Conservation (phyloP, 208 protist species). For the Trichomonas vaginalis region DNA sequence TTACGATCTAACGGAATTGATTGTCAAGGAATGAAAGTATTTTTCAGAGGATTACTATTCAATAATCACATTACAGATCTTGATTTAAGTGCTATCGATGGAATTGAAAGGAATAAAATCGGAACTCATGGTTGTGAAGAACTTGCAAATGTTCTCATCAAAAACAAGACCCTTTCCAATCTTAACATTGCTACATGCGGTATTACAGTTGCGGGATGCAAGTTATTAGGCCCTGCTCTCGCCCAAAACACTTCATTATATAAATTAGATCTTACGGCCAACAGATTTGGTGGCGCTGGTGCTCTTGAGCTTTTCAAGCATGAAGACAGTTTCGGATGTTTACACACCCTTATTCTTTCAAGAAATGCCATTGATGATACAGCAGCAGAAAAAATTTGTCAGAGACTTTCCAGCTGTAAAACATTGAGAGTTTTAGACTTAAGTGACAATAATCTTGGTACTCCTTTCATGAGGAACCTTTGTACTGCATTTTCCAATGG, state of each 20-base stretch:
- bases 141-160: neutral
- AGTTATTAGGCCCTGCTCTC: neutral
- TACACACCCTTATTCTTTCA: neutral
- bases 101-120: neutral
- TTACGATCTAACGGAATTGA: neutral
- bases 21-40: neutral
- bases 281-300: neutral
- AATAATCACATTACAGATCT: neutral
- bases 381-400: neutral
- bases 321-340: neutral
- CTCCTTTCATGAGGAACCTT: neutral
- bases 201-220: neutral
- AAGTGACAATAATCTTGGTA: neutral
- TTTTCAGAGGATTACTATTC: neutral
- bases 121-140: neutral
- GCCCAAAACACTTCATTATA: neutral
- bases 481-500: neutral
- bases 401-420: neutral
- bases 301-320: neutral
- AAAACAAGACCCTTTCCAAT: neutral
- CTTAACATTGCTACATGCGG: neutral
- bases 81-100: neutral
- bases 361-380: neutral
- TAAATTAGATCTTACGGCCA: neutral
- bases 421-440: neutral